Conservation (phyloP, 208 protist species). For the Leptomonas pyrrhocoris region DNA sequence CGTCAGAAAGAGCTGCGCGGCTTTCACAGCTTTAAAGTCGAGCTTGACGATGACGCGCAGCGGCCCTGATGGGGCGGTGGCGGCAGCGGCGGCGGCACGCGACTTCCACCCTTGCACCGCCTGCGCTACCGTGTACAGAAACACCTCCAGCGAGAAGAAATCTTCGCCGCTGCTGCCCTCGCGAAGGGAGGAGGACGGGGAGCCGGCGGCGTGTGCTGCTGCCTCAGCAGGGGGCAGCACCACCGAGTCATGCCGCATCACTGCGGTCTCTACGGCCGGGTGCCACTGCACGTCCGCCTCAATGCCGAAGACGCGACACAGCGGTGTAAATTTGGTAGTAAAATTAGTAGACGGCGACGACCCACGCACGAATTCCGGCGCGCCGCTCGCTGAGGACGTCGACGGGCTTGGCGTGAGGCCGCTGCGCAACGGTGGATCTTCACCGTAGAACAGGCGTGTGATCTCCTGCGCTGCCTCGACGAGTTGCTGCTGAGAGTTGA, state of each 20-base stretch:
- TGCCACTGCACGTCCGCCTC: conserved; percentile 49
- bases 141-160: neutral
- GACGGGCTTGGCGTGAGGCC: neutral
- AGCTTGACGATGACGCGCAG: conserved; percentile 45
- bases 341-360: neutral
- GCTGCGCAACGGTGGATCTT: neutral
- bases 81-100: neutral
- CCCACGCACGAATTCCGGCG: too few relatives aligned
- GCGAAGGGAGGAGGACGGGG: neutral
- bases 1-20: conserved; percentile 27
- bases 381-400: neutral
- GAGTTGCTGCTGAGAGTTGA: conserved; percentile 33
- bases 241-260: conserved; percentile 44
- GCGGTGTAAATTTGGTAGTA: too few relatives aligned
- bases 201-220: neutral
- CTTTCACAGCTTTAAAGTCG: conserved; percentile 48
- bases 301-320: conserved; percentile 34
- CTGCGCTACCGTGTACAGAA: conserved; percentile 7
- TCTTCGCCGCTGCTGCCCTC: neutral
- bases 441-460: neutral
- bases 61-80: neutral
- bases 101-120: conserved; percentile 24
- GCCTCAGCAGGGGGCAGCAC: neutral
- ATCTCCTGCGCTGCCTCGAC: conserved; percentile 1
- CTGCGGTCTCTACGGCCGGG: conserved; percentile 10